phyloP scores from a whole-genome alignment of 1,284 basidiomycete species.

The Cutaneotrichosporon sp. region DNA sequence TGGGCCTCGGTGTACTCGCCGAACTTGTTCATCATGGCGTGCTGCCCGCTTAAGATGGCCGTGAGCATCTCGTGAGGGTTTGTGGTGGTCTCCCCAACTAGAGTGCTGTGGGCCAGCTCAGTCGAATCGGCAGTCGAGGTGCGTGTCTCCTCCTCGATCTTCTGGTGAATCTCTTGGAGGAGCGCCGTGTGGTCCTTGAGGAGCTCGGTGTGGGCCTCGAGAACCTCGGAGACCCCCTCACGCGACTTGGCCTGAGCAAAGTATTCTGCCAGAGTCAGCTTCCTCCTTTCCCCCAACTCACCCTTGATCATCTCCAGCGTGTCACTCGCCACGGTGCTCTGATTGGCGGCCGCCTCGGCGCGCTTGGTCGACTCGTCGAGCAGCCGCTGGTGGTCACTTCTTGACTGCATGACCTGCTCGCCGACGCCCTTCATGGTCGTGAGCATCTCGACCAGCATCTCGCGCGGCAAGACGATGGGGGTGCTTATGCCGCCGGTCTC shows the following conservation, averaged over 20 bases:
- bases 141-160: slow-evolving; percentile 17
- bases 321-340: slow-evolving; percentile 8
- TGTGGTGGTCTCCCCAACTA: slow-evolving; percentile 2
- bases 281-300: neutral
- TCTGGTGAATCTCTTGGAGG: slow-evolving; percentile 19
- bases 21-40: slow-evolving; percentile 23
- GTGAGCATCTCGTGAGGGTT: slow-evolving; percentile 18
- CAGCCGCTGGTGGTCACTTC: neutral
- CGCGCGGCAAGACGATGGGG: neutral
- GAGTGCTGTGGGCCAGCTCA: slow-evolving; percentile 1
- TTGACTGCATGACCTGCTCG: slow-evolving; percentile 14
- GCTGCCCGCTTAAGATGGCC: slow-evolving; percentile 17
- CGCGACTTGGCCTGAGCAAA: slow-evolving; percentile 1
- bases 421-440: slow-evolving; percentile 14
- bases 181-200: slow-evolving; percentile 19
- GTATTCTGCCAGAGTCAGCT: slow-evolving; percentile 16
- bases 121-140: neutral
- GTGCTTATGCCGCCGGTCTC: neutral
- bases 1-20: slow-evolving; percentile 11
- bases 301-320: slow-evolving; percentile 17
- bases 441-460: slow-evolving; percentile 12
- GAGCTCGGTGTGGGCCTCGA: slow-evolving; percentile 16
- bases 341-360: slow-evolving; percentile 5
- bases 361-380: slow-evolving; percentile 10
- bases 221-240: slow-evolving; percentile 11